Base-by-base conservation (phyloP, 257 asterid genomes). In the Jaltomata sinuosa region DNA sequence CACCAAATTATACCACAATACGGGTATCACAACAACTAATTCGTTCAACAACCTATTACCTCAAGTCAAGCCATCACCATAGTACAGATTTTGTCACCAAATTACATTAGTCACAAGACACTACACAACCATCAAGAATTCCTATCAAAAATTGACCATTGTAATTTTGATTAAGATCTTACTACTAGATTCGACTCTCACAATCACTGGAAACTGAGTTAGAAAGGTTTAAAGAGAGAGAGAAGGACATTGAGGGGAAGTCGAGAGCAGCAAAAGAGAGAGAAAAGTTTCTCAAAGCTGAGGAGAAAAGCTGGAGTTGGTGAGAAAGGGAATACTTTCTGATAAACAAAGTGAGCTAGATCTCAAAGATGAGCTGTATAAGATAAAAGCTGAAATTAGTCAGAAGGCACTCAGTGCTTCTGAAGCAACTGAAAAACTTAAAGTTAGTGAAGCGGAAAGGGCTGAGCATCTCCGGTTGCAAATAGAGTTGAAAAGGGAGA, bases 191-290 rank as follows among this genome's bases (percentile, higher is more conserved):
- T n/a, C n/a, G n/a, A n/a, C n/a, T n/a, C n/a, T n/a, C n/a, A n/a
- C 92, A 89, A 82, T 89, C 90, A 5, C 85, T 93, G 84, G 97
- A 88, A 80, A 90, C 85, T 85, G 93, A 93, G 90, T 87, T 90
- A 12, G 93, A 91, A 22, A 89, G 94, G 88, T 87, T 89, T n/a
- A 93, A 91, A 86, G 98, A 90, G 91, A 93, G 89, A 89, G 99
- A 91, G 91, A 91, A 89, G 88, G 94, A 94, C 34, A 62, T 79
- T 72, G 97, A 91, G 85, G 74, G 59, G 68, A 89, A 89, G 91
- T 80, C 83, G 90, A 93, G 93, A 85, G 90, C 82, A 82, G 84
- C 93, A 85, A 92, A 94, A 87, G 94, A 93, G 57, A 93, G 84
- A 84, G 98, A 95, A 85, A 93, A 90, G 90, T 87, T 91, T 82